Base-by-base conservation (phyloP, 192 early-diverging fungal species). In the Glomus cerebriforme region DNA sequence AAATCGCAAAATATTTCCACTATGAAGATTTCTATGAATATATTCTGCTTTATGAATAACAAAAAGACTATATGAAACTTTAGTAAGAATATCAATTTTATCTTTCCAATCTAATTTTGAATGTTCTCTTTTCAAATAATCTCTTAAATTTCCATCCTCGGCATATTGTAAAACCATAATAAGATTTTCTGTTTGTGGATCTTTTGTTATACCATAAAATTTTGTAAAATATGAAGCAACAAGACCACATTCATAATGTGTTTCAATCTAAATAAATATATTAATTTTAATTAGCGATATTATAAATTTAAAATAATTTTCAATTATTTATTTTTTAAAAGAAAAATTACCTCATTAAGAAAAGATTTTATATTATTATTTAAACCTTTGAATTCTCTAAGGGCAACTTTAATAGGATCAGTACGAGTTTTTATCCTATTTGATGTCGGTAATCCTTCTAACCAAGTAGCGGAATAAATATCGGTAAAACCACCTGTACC, bases 21-120 rank as follows among this genome's bases (percentile, higher is more conserved):
- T 59, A 63, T 63, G 74, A 2, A 83, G 71, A 59, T 82, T 80
- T 47, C 80, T 79, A 45, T 85, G 80, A 22, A 80, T 72, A 39
- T 81, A 81, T 59, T 83, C 12, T 43, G 10, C 12, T 1, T 43
- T 10, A 2, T 43, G 39, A 43, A 43, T 43, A 43, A 43, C 9
- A 1, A 12, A 1, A 2, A 43, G 39, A 43, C 12, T 43, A 12
- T 12, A 0, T 43, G 12, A 12, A 12, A 43, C 79, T 63, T 73
- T 73, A 27, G 54, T 45, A 24, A 83, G 82, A 70, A 85, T 83
- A 24, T 34, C 19, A 13, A 76, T 24, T 0, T 35, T 31, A 15
- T 19, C 9, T 63, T 15, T 43, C 13, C 1, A 76, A 17, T 63
- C 9, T 76, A 24, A 17, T 31, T n/a, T 73, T 73, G 3, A 37